Evolutionary conservation across 108 stramenopile species (phyloP), one percentile per base, ranked within the genome.

Genomic region (Conticribra guillardii): DNA sequence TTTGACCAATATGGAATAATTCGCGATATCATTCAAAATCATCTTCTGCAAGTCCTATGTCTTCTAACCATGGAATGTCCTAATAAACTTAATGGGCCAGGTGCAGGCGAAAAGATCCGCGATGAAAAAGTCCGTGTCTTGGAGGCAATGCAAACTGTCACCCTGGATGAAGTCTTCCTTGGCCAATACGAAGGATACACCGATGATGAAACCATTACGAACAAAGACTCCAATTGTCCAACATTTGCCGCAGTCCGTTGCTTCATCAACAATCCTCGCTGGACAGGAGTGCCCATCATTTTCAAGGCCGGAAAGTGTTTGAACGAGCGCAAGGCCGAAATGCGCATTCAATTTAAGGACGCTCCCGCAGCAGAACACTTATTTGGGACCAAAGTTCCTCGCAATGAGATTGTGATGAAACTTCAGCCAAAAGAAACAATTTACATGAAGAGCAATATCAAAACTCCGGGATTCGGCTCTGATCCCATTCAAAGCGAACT

Each of bases 361-460:
- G 91, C 90, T 21, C 89, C 93, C 7, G 94, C 90, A 23, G 85
- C 77, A 23, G 69, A 77, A 17, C 69, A 71, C 72, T 52, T 93
- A 54, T 92, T 94, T 69, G 85, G 82, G 45, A n/a, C 31, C 28
- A 64, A 71, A 9, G 81, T 81, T 60, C 93, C 97, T 7, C 74
- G 91, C 8, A 98, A 99, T 65, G 99, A 99, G 82, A 85, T 99
- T 26, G 96, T 99, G 17, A 85, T 99, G 64, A 82, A 93, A 33
- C 75, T 98, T 68, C 96, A 98, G 74, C 97, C 97, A 2, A 62
- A 83, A 14, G 97, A 96, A 71, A 79, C 90, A 8, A 87, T 98
- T 33, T 99, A 99, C 91, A 75, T 96, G 69, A 98, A 98, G 87
- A 96, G 93, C 21, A 98, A 98, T 67, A 95, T 98, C 52, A 98